These are phyloP conservation scores for Candida bentonensis DNA, from an alignment of 805 yeast species.

Conservation along the genomic window DNA sequence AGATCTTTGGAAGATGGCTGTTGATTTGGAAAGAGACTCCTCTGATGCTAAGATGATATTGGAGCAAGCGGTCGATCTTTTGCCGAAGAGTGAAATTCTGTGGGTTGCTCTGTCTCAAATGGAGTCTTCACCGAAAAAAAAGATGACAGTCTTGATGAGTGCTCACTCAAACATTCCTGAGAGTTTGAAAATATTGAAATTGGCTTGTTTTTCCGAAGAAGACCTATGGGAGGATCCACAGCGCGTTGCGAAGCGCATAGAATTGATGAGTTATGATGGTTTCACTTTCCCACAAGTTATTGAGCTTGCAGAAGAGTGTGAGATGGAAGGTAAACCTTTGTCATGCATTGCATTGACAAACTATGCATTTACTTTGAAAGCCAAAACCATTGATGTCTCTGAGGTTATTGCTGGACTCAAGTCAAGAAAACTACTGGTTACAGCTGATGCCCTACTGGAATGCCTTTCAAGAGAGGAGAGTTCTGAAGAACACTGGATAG, in stretches of 20 bases:
- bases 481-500: neutral
- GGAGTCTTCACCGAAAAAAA: slow-evolving; percentile 27
- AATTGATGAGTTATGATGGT: slow-evolving; percentile 22
- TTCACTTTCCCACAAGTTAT: slow-evolving; percentile 34
- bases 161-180: slow-evolving; percentile 25
- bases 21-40: slow-evolving; percentile 42
- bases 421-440: neutral
- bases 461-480: neutral
- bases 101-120: slow-evolving; percentile 48
- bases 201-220: neutral
- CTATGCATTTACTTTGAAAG: neutral
- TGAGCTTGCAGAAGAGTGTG: slow-evolving; percentile 39
- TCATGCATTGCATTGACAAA: slow-evolving; percentile 38
- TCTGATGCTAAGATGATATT: slow-evolving; percentile 40
- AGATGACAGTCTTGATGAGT: slow-evolving; percentile 38
- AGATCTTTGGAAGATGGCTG: slow-evolving; percentile 54
- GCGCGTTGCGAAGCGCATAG: slow-evolving; percentile 24
- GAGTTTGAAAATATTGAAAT: neutral
- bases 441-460: neutral
- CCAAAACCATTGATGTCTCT: neutral
- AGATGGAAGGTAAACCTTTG: slow-evolving; percentile 28
- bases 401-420: neutral
- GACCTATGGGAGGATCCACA: neutral
- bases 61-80: slow-evolving; percentile 49
- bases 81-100: slow-evolving; percentile 49